Base-by-base conservation (phyloP, 768 basidiomycete genomes). In the Rubroboletus pulcherrimus region DNA sequence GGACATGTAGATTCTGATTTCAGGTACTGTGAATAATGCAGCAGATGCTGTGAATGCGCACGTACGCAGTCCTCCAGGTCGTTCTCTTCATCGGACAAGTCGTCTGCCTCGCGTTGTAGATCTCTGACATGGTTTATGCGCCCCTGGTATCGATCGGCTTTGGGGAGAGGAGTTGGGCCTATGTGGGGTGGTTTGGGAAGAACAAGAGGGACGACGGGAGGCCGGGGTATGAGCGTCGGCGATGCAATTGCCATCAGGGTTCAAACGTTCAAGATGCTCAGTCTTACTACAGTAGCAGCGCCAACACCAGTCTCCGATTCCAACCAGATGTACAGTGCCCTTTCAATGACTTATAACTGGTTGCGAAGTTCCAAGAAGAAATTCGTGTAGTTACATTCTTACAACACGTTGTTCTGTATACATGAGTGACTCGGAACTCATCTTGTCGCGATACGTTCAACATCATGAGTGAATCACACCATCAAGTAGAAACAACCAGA, bases 401-500 rank as follows among this genome's bases (percentile, higher is more conserved):
- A 26, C 24, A 26, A 5, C 38, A n/a, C 4, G 17, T n/a, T n/a
- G 17, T n/a, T n/a, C n/a, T 38, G n/a, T 10, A 38, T 8, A 38
- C 15, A 38, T 9, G 15, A 38, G 17, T 14, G 21, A 41, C 26
- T 26, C 26, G 26, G 26, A 26, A 7, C 14, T 37, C 35, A 14
- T 15, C 17, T 38, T n/a, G 17, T 17, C 37, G 15, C 8, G 37
- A n/a, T 31, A 31, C 30, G 26, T 26, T 26, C 3, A 26, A 26
- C n/a, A 17, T 50, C 33, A 51, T 5, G 24, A 53, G 1, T 39
- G 24, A 19, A 26, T 17, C 33, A 41, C 30, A 21, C 50, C 56
- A 49, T 71, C 80, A 52, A 89, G 79, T 62, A 98, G 72, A 74
- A 98, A 97, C 17, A 76, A 78, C 93, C 94, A 98, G 50, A 98